Evolutionary conservation across 2,329 filamentous ascomycete species (phyloP), one percentile per base, ranked within the genome.

Genomic region (Monilinia vaccinii-corymbosi): DNA sequence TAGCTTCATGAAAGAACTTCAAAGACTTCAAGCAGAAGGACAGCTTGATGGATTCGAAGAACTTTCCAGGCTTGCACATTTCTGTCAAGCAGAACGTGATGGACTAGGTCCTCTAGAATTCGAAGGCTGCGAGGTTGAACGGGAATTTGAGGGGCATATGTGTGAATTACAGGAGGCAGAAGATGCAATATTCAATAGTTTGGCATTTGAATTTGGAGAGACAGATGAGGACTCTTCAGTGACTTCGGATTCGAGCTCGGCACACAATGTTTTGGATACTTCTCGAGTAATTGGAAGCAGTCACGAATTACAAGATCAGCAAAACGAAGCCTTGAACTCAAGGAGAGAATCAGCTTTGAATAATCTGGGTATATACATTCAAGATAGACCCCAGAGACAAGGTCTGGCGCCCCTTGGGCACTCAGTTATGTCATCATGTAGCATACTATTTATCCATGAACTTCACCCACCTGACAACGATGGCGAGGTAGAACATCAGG

Each of bases 1-100:
- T 14, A 63, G 62, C 36, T 66, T 69, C 31, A 69, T 69, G 67
- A 61, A 53, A 38, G 63, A 65, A 50, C 16, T 69, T 21, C 68
- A 69, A 58, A 21, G 42, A 45, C 47, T 67, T 9, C 56, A 58
- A 34, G 66, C 63, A 18, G 49, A 62, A 23, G 63, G 61, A 18
- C 51, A 64, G 21, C 42, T 66, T 2, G 38, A 31, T 13, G 52
- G 25, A n/a, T 63, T 65, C 23, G 50, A 60, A 21, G 42, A 60
- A 16, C 42, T 69, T 14, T 25, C 45, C 21, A 44, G 45, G 9
- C 56, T 68, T 38, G 63, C 61, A 10, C 11, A 32, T 21, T 32
- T 61, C 18, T 69, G 68, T 44, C 67, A 69, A 47, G 42, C n/a
- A 28, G 62, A 65, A 21, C 60, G 68, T 16, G 65, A 69, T 63